phyloP scores from a whole-genome alignment of 768 basidiomycete genomes.

The Amanita rimosa region DNA sequence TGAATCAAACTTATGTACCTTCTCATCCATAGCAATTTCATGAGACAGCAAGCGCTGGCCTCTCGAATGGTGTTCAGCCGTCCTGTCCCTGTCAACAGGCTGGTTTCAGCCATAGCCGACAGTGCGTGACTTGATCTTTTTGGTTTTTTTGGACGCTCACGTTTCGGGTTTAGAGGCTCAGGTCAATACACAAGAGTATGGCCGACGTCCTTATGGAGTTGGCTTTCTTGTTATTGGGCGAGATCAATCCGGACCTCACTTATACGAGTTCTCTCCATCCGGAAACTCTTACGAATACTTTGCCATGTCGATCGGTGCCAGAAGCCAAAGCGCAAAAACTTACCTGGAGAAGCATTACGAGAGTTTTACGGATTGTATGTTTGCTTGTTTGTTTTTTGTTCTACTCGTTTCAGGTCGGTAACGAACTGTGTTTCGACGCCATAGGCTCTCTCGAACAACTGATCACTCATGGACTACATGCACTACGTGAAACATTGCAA shows the following conservation, averaged over 20 bases:
- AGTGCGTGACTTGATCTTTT: conserved; percentile 42
- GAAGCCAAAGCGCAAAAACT: conserved; percentile 97
- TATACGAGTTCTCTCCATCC: conserved; percentile 97
- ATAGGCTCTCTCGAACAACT: conserved; percentile 79
- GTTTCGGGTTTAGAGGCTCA: conserved; percentile 66
- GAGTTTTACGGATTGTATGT: conserved; percentile 76
- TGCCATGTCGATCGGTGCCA: conserved; percentile 97
- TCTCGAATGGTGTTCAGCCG: conserved; percentile 94
- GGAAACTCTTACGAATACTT: conserved; percentile 97
- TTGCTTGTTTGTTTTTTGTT: not conserved
- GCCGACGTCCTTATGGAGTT: conserved; percentile 93
- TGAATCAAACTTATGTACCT: not conserved
- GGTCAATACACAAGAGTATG: conserved; percentile 98
- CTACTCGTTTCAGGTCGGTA: not conserved
- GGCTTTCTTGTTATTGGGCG: conserved; percentile 96
- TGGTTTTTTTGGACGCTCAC: not conserved
- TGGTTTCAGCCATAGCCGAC: conserved; percentile 90
- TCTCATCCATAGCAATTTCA: conserved; percentile 68
- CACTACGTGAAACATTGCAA: conserved; percentile 92
- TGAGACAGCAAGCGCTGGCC: conserved; percentile 97
- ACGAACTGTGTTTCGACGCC: not conserved
- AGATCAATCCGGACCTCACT: conserved; percentile 94
- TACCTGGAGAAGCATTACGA: conserved; percentile 94
- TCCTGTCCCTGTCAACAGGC: conserved; percentile 86
- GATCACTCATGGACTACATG: conserved; percentile 87